Evolutionary conservation across 1,284 basidiomycete genomes (phyloP), one percentile per base, ranked within the genome.

Genomic region (Xanthoconium separans): DNA sequence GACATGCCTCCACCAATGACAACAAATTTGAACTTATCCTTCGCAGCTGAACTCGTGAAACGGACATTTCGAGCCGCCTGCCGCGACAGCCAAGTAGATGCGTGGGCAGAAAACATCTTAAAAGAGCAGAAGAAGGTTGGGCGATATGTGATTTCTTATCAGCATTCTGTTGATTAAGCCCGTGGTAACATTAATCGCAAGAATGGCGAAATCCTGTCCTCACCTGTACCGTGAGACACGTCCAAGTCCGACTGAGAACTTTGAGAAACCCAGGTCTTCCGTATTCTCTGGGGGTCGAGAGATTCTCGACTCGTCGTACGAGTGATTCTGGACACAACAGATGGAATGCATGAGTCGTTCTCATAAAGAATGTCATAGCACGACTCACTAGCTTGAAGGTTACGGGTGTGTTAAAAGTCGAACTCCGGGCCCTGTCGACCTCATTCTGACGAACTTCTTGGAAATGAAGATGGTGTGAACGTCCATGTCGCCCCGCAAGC

Each of bases 1-100:
- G 15, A 62, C 78, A 50, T 61, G 84, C 88, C 87, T 71, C 76
- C 85, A 53, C 87, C 87, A 6, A 89, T 70, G 24, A 89, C 78
- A 24, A 88, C 71, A 18, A 89, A 71, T 67, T 81, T 87, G 70
- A 76, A 86, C 55, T 78, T 81, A 61, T 77, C 73, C 64, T 72
- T 76, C 18, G 68, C 62, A 15, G 71, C 64, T 8, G 76, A 74
- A 62, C 75, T 81, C 7, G 72, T 74, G 37, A 65, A 64, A 49
- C 76, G 66, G 18, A 63, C 54, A n/a, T 52, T 40, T 34, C 56
- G 54, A 46, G 30, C 42, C 37, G 42, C 48, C 24, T 46, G 51
- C 13, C 36, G 36, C 47, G 34, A 45, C 27, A 56, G 30, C 31
- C 49, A 51, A 40, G 40, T n/a, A 20, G 46, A 55, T 42, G 49